These are phyloP conservation scores for Rehmannia glutinosa DNA, from an alignment of 257 asterid species.

Conservation along the genomic window DNA sequence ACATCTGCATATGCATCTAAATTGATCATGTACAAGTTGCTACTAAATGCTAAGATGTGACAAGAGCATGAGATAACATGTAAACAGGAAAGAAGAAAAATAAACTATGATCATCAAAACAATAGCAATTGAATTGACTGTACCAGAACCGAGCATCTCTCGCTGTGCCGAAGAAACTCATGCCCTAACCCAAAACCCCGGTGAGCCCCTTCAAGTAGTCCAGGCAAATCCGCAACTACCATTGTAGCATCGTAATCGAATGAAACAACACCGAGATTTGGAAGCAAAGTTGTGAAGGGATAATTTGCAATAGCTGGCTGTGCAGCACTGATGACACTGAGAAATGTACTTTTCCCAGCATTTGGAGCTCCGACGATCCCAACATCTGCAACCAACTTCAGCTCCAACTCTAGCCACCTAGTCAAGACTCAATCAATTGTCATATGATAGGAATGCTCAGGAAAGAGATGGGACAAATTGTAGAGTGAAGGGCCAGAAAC, in stretches of 20 bases:
- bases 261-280: conserved; percentile 96
- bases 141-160: conserved; percentile 97
- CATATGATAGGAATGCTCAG: neutral
- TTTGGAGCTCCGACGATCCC: conserved; percentile 96
- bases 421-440: conserved; percentile 25
- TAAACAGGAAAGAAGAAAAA: neutral
- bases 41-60: neutral
- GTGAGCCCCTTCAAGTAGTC: conserved; percentile 96
- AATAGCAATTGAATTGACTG: neutral
- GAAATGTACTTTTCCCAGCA: conserved; percentile 97
- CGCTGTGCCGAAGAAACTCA: conserved; percentile 92
- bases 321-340: conserved; percentile 93
- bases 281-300: conserved; percentile 97
- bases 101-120: conserved; percentile 1
- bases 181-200: conserved; percentile 96
- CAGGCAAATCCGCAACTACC: conserved; percentile 96
- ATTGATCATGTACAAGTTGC: neutral
- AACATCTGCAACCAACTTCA: conserved; percentile 96
- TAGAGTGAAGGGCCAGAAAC: neutral
- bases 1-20: neutral
- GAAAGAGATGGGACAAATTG: neutral
- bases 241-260: conserved; percentile 77
- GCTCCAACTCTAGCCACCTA: conserved; percentile 97
- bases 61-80: neutral
- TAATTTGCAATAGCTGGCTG: conserved; percentile 87